phyloP scores from a whole-genome alignment of 2,329 filamentous ascomycete species.

The Sarocladium brachiariae region DNA sequence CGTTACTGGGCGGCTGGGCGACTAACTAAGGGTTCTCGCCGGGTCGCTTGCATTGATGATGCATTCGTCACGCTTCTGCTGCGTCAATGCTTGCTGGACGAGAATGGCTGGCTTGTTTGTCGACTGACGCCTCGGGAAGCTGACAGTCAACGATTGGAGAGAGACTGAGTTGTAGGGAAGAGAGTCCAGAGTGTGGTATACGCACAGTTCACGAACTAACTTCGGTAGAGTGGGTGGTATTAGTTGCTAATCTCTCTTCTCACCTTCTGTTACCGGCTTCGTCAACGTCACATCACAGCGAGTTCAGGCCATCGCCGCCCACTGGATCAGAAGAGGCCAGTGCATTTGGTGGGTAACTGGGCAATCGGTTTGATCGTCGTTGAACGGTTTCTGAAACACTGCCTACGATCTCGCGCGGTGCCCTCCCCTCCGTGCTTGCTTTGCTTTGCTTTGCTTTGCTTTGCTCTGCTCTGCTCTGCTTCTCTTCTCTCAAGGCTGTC shows the following conservation, averaged over 20 bases:
- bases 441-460: too few relatives aligned
- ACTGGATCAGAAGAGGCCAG: background rate
- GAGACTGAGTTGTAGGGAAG: too few relatives aligned
- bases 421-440: background rate
- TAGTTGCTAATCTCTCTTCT: background rate
- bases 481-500: too few relatives aligned
- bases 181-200: too few relatives aligned
- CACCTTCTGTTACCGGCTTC: conserved; percentile 1
- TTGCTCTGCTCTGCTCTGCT: background rate
- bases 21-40: background rate
- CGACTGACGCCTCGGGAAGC: too few relatives aligned
- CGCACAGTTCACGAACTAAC: too few relatives aligned
- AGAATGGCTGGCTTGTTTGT: too few relatives aligned
- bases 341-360: background rate
- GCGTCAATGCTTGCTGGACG: too few relatives aligned
- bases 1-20: background rate
- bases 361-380: conserved; percentile 6
- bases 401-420: background rate
- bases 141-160: too few relatives aligned
- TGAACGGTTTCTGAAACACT: background rate
- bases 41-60: background rate
- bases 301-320: background rate
- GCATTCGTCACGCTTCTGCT: too few relatives aligned
- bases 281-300: background rate
- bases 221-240: background rate